These are phyloP conservation scores for Globisporangium barbulae DNA, from an alignment of 352 stramenopile species.

Conservation along the genomic window DNA sequence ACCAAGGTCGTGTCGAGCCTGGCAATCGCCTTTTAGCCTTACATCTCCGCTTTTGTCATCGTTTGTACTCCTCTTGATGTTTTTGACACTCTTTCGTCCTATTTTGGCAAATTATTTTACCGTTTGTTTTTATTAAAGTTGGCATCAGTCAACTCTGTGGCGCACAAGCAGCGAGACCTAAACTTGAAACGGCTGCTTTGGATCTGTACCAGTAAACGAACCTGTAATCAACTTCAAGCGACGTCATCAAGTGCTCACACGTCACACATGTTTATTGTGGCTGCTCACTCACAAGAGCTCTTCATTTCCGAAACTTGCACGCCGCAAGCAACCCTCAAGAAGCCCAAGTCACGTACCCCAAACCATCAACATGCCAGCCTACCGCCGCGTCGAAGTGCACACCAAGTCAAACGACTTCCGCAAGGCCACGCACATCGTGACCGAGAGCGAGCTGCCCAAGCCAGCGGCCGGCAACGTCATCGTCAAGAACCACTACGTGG, in stretches of 20 bases:
- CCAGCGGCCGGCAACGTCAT: slow-evolving; percentile 26
- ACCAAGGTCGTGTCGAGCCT: too few relatives aligned
- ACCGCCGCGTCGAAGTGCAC: slow-evolving; percentile 39
- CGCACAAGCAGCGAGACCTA: too few relatives aligned
- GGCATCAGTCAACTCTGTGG: too few relatives aligned
- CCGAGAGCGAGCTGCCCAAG: slow-evolving; percentile 24
- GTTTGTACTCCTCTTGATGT: too few relatives aligned
- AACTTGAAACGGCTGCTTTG: too few relatives aligned
- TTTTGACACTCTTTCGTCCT: too few relatives aligned
- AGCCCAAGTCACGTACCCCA: not conserved
- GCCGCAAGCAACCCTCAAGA: not conserved
- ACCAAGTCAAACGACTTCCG: slow-evolving; percentile 42
- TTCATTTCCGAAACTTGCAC: slow-evolving; percentile 2
- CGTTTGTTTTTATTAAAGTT: too few relatives aligned
- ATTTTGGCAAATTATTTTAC: too few relatives aligned
- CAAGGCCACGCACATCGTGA: slow-evolving; percentile 31
- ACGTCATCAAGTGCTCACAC: not conserved
- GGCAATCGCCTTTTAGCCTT: too few relatives aligned
- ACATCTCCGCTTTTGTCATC: too few relatives aligned
- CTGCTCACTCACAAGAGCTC: not conserved
- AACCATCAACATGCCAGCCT: slow-evolving; percentile 26
- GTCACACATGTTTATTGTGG: not conserved
- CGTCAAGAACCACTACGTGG: slow-evolving; percentile 50
- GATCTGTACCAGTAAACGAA: too few relatives aligned
- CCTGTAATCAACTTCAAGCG: too few relatives aligned